phyloP scores from a whole-genome alignment of 2,329 filamentous ascomycete species.

The Aspergillus calidoustus region DNA sequence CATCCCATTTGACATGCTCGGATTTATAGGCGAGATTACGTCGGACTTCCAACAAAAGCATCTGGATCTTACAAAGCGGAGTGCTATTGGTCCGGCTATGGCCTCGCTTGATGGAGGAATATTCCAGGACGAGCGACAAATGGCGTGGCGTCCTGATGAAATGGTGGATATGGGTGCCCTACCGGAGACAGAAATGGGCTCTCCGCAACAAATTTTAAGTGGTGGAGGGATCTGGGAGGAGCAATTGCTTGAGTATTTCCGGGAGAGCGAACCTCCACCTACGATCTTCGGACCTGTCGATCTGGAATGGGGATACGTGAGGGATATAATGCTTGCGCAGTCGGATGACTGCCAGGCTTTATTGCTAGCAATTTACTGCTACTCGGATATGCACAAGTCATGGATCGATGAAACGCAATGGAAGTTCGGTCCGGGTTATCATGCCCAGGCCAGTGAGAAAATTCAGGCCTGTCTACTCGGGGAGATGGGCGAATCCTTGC shows the following conservation, averaged over 20 bases:
- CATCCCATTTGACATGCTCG: conserved; percentile 40
- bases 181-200: not conserved
- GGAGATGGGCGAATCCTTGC: conserved; percentile 29
- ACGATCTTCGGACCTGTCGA: conserved; percentile 36
- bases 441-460: conserved; percentile 36
- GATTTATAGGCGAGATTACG: conserved; percentile 42
- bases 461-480: conserved; percentile 34
- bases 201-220: not conserved
- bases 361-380: conserved; percentile 39
- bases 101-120: not conserved
- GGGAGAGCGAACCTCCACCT: conserved; percentile 34
- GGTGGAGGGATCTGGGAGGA: conserved; percentile 27
- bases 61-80: conserved; percentile 34
- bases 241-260: conserved; percentile 36
- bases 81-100: not conserved
- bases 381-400: conserved; percentile 37
- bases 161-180: not conserved
- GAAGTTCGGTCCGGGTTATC: conserved; percentile 36
- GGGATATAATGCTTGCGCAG: conserved; percentile 30
- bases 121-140: conserved; percentile 13
- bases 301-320: conserved; percentile 40
- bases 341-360: conserved; percentile 32
- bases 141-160: conserved; percentile 11
- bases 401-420: conserved; percentile 32
- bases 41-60: conserved; percentile 43